Evolutionary conservation across 768 basidiomycete species (phyloP).

Genomic region (Agaricus sinodeliciosus): DNA sequence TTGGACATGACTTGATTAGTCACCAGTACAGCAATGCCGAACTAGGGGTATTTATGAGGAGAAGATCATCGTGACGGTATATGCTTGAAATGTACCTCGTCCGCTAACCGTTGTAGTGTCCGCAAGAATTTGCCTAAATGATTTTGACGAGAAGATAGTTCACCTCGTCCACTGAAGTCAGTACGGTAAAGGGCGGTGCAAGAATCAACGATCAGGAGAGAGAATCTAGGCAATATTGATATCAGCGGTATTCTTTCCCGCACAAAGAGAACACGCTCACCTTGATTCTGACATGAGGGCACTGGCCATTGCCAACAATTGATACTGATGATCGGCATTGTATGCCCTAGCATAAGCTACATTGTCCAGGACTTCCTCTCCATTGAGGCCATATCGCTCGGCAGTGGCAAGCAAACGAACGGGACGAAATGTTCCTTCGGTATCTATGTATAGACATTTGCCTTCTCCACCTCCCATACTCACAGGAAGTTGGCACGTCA

Average conservation of each 20-base stretch:
- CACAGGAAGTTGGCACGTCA: constrained; percentile 95
- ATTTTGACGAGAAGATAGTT: constrained; percentile 90
- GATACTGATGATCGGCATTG: constrained; percentile 95
- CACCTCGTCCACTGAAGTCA: constrained; percentile 93
- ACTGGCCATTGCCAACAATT: constrained; percentile 84
- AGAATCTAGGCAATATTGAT: constrained; percentile 57
- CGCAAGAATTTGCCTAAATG: constrained; percentile 95
- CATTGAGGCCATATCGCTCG: constrained; percentile 93
- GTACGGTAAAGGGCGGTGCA: constrained; percentile 94
- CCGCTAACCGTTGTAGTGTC: constrained; percentile 87
- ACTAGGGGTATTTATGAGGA: constrained; percentile 41
- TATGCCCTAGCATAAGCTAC: constrained; percentile 98
- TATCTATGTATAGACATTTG: constrained; percentile 98
- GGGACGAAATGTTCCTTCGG: constrained; percentile 98
- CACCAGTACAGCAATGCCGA: constrained; percentile 94
- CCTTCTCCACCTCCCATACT: constrained; percentile 99
- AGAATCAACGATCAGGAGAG: constrained; percentile 93
- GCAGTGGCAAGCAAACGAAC: constrained; percentile 91
- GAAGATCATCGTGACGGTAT: constrained; percentile 11
- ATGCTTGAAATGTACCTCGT: constrained; percentile 59
- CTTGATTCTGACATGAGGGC: constrained; percentile 99
- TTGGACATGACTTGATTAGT: constrained; percentile 99
- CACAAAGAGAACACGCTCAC: constrained; percentile 34
- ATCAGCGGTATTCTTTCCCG: constrained; percentile 1
- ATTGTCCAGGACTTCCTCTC: constrained; percentile 97